Evolutionary conservation across 163 green algal genomes (phyloP), one percentile per base, ranked within the genome.

Genomic region (Chlorella variabilis): DNA sequence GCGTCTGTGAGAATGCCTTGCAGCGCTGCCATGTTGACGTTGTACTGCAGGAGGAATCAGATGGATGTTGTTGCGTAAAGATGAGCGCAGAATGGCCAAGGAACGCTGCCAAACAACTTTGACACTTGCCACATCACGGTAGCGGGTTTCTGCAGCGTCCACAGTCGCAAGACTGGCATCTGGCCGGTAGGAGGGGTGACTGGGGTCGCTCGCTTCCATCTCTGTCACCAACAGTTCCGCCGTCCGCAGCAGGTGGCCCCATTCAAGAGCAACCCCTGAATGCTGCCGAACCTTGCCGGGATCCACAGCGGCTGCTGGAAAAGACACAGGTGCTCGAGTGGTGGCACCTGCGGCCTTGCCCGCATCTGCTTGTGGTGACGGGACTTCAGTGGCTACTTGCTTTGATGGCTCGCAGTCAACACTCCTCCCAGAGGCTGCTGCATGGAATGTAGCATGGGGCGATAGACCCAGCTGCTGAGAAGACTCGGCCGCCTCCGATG

Each of bases 391-490:
- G n/a, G n/a, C 45, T 54, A 54, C 45, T 54, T 54, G 45, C 15
- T 54, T 15, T 54, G 45, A n/a, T n/a, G n/a, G n/a, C n/a, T n/a
- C 45, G 45, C 45, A 54, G 11, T 54, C 45, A 23, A 15, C 45
- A 15, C 45, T 54, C 45, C 11, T 54, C 11, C 45, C 15, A 54
- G 45, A 15, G 11, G 11, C 45, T 15, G 15, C 15, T 11, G 54
- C 15, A 15, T 62, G 54, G 9, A n/a, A 13, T 0, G 33, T 25
- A 9, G 11, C 45, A 21, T 33, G 49, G 4, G 71, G 71, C 9
- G 71, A 78, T 33, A 78, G 49, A 20, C 71, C 71, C 49, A 78
- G 23, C 49, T 78, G 71, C 49, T 78, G 71, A 23, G 71, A 78
- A 2, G 49, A 59, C 36, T 80, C 73, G 20, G 48, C 45, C 9